Base-by-base conservation (phyloP, 305 asterid genomes). In the Plantago rigida region DNA sequence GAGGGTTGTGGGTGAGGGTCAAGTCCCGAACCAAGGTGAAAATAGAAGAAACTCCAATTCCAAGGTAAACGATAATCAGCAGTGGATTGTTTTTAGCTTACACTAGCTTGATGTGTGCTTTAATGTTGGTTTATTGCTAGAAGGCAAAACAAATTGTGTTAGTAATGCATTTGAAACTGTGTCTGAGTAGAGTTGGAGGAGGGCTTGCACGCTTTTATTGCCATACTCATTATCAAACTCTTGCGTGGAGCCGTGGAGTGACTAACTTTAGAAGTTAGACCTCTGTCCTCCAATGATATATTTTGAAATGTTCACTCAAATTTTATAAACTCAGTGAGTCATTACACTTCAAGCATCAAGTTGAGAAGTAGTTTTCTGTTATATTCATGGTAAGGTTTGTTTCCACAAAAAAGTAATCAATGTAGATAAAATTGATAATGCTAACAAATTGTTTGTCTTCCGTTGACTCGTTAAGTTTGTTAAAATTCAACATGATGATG, bases 41-140 rank as follows among this genome's bases (percentile, higher is more conserved):
- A 28, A 28, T 28, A 53, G 22, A 53, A 53, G 9, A 53, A 28
- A 53, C 59, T 28, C 58, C 11, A 53, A 7, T 9, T 53, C 59
- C 9, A 53, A 15, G 59, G 59, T 53, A 28, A 6, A 5, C 22
- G 3, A 12, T 13, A 3, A 53, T 0, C 26, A 14, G 13, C 29
- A 22, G 5, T 9, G 36, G 13, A 1, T 1, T 24, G 39, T 11
- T 52, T 52, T 5, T 39, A 39, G 42, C 19, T 15, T 11, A 3
- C 1, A 51, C 12, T n/a, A 8, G 29, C 56, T 24, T 49, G 11
- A 19, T 49, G 19, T 15, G 15, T n/a, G 2, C 3, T 17, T 14
- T 3, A 51, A 34, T 51, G 4, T 51, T 51, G 2, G 54, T 14
- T 1, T n/a, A 10, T 15, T 12, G 26, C 53, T 11, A 50, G 11